Evolutionary conservation across 257 asterid species (phyloP), one percentile per base, ranked within the genome.

Genomic region (Scutellaria galericulata): DNA sequence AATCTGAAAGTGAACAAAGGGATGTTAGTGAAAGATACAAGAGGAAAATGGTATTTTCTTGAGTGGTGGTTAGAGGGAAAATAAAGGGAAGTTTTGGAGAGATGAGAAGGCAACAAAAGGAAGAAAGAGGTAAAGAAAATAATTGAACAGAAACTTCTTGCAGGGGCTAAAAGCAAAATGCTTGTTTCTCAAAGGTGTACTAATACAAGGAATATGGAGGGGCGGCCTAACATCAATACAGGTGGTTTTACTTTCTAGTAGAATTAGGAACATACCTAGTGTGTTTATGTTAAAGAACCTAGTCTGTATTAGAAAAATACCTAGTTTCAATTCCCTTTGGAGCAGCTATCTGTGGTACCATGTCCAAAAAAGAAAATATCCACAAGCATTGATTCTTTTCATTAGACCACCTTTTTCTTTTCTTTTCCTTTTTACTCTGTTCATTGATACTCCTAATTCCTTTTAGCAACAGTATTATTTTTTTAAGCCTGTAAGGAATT

Each of bases 91-190:
- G 37, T 31, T 31, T 31, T 31, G 37, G 37, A 31, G 37, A 31
- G 27, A 76, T 76, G 78, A 77, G 65, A 79, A 65, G 66, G 69
- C 69, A 64, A 61, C 56, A 70, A 68, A 61, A 57, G 76, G 75
- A 53, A 39, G 47, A 72, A 39, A 46, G 70, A 51, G 39, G 79
- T 77, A 83, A 87, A 80, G 84, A 78, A 76, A 82, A 70, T 77
- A 85, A 73, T 79, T 45, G 37, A 2, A 31, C 37, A 3, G 37
- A 31, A 31, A 31, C 37, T 31, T 31, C 37, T 31, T 31, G 37
- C 37, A 31, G 37, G 37, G 37, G 37, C 37, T 31, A 31, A 31
- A 31, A 31, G 37, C 37, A 31, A 31, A 31, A 4, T 31, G 37
- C 37, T 45, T 45, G n/a, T 2, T 73, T 75, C 35, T 52, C 70